These are phyloP conservation scores for Buxus sempervirens DNA, from an alignment of 164 flowering plant species.

Conservation along the genomic window DNA sequence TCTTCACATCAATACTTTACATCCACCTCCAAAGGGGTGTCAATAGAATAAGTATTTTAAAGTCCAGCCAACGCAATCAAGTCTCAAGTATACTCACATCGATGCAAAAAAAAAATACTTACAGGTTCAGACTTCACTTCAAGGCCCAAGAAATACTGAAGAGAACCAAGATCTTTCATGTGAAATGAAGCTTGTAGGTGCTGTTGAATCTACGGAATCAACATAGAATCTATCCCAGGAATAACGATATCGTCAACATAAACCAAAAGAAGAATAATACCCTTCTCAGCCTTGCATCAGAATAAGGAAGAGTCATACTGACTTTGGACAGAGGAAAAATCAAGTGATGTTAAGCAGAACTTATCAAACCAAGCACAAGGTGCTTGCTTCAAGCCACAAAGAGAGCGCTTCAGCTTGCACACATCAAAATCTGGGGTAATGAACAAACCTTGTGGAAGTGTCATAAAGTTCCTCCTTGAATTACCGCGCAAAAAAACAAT, in stretches of 20 bases:
- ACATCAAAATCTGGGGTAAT: neutral
- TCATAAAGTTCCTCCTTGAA: no score
- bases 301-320: conserved; percentile 6
- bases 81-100: conserved; percentile 1
- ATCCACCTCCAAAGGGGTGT: conserved; percentile 4
- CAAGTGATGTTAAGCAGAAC: neutral
- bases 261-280: neutral
- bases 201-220: neutral
- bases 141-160: neutral
- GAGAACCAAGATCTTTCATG: conserved; percentile 8
- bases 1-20: neutral
- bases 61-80: neutral
- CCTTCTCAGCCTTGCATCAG: neutral
- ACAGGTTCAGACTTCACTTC: neutral
- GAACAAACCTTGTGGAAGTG: neutral
- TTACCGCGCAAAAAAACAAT: no score
- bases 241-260: neutral
- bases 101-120: neutral
- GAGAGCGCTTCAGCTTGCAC: neutral
- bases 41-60: no score
- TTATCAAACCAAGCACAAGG: neutral
- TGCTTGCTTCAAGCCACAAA: conserved; percentile 4
- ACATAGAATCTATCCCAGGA: neutral
- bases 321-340: neutral
- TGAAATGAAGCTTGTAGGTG: neutral